Conservation (phyloP, 2,329 filamentous ascomycete genomes). For the Stemphylium lycopersici region DNA sequence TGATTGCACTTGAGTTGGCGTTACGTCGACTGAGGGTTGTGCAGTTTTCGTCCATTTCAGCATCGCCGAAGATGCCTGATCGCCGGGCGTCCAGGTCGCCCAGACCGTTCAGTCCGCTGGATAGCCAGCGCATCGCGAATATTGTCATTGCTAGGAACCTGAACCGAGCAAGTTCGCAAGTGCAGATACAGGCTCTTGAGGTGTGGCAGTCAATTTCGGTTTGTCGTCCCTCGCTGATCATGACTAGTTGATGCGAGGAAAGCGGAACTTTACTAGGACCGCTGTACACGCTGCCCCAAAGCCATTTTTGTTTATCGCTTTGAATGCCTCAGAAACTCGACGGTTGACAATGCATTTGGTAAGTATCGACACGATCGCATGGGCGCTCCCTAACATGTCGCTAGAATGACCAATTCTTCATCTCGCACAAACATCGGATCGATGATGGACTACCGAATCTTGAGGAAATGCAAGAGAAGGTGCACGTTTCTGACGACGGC, state of each 20-base stretch:
- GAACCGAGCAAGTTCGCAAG: slow-evolving; percentile 71
- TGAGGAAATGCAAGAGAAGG: slow-evolving; percentile 59
- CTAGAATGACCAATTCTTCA: slow-evolving; percentile 85
- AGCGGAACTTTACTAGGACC: slow-evolving; percentile 76
- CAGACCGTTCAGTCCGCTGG: slow-evolving; percentile 45
- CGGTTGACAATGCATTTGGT: slow-evolving; percentile 53
- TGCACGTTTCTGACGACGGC: slow-evolving; percentile 31
- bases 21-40: slow-evolving; percentile 9
- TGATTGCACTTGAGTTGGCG: not conserved
- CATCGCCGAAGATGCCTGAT: slow-evolving; percentile 23
- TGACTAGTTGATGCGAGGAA: slow-evolving; percentile 75
- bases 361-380: slow-evolving; percentile 27
- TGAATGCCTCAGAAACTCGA: slow-evolving; percentile 58
- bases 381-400: slow-evolving; percentile 51
- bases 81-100: slow-evolving; percentile 10
- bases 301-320: slow-evolving; percentile 78
- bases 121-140: slow-evolving; percentile 71
- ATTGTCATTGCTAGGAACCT: slow-evolving; percentile 83
- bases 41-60: slow-evolving; percentile 27
- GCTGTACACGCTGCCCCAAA: slow-evolving; percentile 76
- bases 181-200: slow-evolving; percentile 81
- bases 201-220: slow-evolving; percentile 39
- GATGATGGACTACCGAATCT: slow-evolving; percentile 76
- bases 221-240: not conserved
- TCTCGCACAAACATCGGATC: slow-evolving; percentile 82